Conservation (phyloP, 768 basidiomycete genomes). For the Goffeauzyma gilvescens region DNA sequence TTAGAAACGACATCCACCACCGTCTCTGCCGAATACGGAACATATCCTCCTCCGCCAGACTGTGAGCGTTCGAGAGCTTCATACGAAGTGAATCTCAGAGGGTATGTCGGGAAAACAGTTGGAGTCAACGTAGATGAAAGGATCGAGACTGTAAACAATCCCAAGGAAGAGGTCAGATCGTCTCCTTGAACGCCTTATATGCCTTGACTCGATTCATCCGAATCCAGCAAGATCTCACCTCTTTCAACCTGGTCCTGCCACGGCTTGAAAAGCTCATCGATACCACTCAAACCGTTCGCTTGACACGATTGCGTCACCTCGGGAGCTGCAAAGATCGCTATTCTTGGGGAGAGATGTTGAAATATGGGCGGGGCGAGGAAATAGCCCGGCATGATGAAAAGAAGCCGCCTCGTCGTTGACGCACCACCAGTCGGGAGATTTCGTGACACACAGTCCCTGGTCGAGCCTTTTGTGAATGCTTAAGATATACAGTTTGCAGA, state of each 20-base stretch:
- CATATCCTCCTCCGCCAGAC: conserved; percentile 7
- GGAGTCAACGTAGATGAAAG: conserved; percentile 25
- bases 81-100: conserved; percentile 22
- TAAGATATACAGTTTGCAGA: no score
- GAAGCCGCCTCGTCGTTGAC: no score
- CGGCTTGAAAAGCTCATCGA: conserved; percentile 29
- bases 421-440: no score
- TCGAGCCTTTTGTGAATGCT: no score
- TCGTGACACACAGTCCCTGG: no score
- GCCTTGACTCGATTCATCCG: neutral
- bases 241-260: conserved; percentile 28
- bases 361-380: conserved; percentile 19
- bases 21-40: conserved; percentile 20
- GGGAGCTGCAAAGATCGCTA: conserved; percentile 27
- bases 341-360: conserved; percentile 26
- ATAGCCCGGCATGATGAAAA: no score
- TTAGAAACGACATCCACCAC: conserved; percentile 25
- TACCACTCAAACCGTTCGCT: conserved; percentile 26
- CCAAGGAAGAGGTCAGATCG: neutral
- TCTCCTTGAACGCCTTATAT: no score
- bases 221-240: conserved; percentile 14
- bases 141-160: conserved; percentile 20
- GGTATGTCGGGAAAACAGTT: conserved; percentile 27
- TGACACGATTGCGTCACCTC: conserved; percentile 25
- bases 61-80: conserved; percentile 5